Base-by-base conservation (phyloP, 805 yeast genomes). In the Isabelozyma rhagii region DNA sequence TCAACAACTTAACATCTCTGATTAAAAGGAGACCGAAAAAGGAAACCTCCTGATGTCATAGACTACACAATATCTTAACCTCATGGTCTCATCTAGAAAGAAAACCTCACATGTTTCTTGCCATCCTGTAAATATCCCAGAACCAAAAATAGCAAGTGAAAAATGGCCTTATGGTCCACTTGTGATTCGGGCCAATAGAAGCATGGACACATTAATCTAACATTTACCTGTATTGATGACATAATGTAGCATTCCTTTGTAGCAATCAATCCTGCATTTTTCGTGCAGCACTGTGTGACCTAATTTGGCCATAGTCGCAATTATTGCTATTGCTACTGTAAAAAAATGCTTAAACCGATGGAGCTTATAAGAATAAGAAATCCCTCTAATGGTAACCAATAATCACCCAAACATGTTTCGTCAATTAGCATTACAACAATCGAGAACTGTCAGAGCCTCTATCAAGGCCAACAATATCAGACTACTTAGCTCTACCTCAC, bases 351-450 rank as follows among this genome's bases (percentile, higher is more conserved):
- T 10, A 31, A 1, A 31, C 36, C 4, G n/a, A 10, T 10, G 8
- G n/a, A 2, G 36, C n/a, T 10, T 31, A 31, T 31, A 31, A 31
- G 36, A 5, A 31, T 9, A 31, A 10, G 10, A 10, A 9, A 10
- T 31, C 36, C 36, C 36, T 31, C 36, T 1, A 10, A 10, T 13
- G n/a, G n/a, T 31, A 9, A 31, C 3, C n/a, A 31, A 4, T 5
- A 10, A 31, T 4, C 15, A 14, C 2, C 9, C 28, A 49, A 49
- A n/a, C 2, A 49, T 49, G 49, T 34, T 46, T 14, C 49, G 47
- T 43, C 52, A 49, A 49, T 14, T 39, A 38, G 45, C 42, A 18
- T 28, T 41, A 31, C 43, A 44, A 25, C 43, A 42, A 28, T 46
- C 46, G 36, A 39, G 31, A 27, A 41, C 48, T 21, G 8, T 39